Conservation (phyloP, 768 basidiomycete species). For the Tulasnella calospora region DNA sequence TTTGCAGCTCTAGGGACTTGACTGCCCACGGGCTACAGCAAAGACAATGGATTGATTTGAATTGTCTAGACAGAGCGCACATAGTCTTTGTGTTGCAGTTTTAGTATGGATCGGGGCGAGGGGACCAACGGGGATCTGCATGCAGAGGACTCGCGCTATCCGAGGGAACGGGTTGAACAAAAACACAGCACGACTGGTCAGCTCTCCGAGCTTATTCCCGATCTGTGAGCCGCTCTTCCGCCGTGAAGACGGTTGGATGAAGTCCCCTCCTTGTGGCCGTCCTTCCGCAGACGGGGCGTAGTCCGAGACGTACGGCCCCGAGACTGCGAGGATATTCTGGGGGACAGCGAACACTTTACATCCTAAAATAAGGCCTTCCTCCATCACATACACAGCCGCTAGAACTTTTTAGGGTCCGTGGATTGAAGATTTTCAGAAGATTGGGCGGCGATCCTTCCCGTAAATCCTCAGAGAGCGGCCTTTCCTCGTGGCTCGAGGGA, state of each 20-base stretch:
- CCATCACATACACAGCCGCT: neutral
- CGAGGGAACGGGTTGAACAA: neutral
- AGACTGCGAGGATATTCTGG: neutral
- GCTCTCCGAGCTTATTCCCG: neutral
- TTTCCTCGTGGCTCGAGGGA: neutral
- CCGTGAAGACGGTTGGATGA: neutral
- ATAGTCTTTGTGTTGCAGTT: neutral
- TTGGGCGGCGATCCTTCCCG: neutral
- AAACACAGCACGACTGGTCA: neutral
- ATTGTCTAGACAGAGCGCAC: neutral
- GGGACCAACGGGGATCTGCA: neutral
- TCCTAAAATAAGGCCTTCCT: neutral
- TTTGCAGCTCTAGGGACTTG: no score
- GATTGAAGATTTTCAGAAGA: neutral
- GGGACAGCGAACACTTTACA: neutral
- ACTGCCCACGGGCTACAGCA: no score
- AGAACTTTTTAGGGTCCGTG: neutral
- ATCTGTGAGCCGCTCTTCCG: neutral
- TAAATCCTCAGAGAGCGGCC: neutral
- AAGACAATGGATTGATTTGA: no score
- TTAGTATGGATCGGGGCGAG: neutral
- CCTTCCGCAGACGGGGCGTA: neutral
- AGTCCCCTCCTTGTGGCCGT: neutral
- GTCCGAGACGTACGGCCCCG: neutral
- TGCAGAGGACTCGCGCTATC: neutral